phyloP scores from a whole-genome alignment of 768 basidiomycete genomes.

The Cyclocybe cylindracea region DNA sequence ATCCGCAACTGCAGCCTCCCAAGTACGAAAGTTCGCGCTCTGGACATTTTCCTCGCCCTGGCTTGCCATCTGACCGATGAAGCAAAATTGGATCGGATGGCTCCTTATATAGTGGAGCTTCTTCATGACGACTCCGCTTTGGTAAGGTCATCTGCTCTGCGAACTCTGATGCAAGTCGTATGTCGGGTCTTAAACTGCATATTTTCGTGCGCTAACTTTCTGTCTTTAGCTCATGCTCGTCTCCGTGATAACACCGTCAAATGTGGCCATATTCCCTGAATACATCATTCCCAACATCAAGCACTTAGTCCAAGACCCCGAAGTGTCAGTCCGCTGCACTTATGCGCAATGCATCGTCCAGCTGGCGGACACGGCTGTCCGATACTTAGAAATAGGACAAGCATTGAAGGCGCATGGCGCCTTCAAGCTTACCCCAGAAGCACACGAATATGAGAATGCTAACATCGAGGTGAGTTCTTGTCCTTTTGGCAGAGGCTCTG shows the following conservation, averaged over 20 bases:
- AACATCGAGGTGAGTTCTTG: slow-evolving; percentile 69
- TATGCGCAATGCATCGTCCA: slow-evolving; percentile 86
- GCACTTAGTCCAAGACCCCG: slow-evolving; percentile 80
- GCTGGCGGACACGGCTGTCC: slow-evolving; percentile 82
- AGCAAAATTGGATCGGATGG: slow-evolving; percentile 89
- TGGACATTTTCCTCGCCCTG: slow-evolving; percentile 87
- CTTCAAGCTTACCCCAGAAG: slow-evolving; percentile 62
- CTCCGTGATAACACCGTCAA: slow-evolving; percentile 78
- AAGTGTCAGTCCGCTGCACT: slow-evolving; percentile 76
- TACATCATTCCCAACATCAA: slow-evolving; percentile 92
- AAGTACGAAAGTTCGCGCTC: slow-evolving; percentile 79
- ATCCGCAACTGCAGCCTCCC: slow-evolving; percentile 86
- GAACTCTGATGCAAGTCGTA: slow-evolving; percentile 83
- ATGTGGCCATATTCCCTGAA: slow-evolving; percentile 82
- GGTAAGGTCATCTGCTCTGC: slow-evolving; percentile 79
- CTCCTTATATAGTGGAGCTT: slow-evolving; percentile 89
- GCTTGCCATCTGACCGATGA: slow-evolving; percentile 87
- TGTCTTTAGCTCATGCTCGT: slow-evolving; percentile 48
- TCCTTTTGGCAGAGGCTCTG: background rate
- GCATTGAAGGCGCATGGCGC: slow-evolving; percentile 83
- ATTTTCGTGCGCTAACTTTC: background rate
- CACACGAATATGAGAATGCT: slow-evolving; percentile 73
- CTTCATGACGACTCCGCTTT: slow-evolving; percentile 82
- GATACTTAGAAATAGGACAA: slow-evolving; percentile 93
- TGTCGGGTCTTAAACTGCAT: slow-evolving; percentile 25